phyloP scores from a whole-genome alignment of 345 rosid genomes.

The Orychophragmus violaceus region DNA sequence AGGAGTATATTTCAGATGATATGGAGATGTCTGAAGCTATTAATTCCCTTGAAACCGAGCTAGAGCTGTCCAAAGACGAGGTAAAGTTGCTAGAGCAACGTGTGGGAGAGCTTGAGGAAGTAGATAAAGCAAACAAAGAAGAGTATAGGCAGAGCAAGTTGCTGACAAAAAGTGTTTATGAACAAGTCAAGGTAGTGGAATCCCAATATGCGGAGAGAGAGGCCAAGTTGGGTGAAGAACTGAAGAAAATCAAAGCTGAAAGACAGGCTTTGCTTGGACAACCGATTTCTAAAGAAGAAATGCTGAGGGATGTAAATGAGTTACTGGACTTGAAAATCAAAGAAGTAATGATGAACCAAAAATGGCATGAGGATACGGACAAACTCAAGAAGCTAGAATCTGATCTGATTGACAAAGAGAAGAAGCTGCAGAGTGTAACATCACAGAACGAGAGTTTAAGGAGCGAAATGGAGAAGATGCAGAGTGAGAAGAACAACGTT shows the following conservation, averaged over 20 bases:
- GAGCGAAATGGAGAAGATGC: slow-evolving; percentile 43
- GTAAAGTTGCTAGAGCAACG: slow-evolving; percentile 58
- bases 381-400: slow-evolving; percentile 55
- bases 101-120: slow-evolving; percentile 51
- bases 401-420: slow-evolving; percentile 47
- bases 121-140: slow-evolving; percentile 47
- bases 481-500: slow-evolving; percentile 59
- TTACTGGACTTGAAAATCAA: slow-evolving; percentile 41
- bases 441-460: slow-evolving; percentile 53
- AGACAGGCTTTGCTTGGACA: slow-evolving; percentile 49
- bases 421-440: slow-evolving; percentile 39
- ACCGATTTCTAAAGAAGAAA: slow-evolving; percentile 55
- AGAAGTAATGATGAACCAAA: slow-evolving; percentile 22
- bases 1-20: slow-evolving; percentile 49
- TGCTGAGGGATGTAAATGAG: slow-evolving; percentile 52
- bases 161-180: slow-evolving; percentile 79
- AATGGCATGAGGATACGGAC: slow-evolving; percentile 25
- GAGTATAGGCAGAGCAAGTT: slow-evolving; percentile 80
- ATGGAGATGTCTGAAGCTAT: slow-evolving; percentile 58
- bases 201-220: slow-evolving; percentile 51
- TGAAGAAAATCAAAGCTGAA: slow-evolving; percentile 38
- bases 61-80: slow-evolving; percentile 60
- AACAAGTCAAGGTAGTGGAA: slow-evolving; percentile 54
- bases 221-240: slow-evolving; percentile 47
- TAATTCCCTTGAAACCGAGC: slow-evolving; percentile 44